Evolutionary conservation across 495 filamentous ascomycete species (phyloP).

Genomic region (Aspergillus asperescens): DNA sequence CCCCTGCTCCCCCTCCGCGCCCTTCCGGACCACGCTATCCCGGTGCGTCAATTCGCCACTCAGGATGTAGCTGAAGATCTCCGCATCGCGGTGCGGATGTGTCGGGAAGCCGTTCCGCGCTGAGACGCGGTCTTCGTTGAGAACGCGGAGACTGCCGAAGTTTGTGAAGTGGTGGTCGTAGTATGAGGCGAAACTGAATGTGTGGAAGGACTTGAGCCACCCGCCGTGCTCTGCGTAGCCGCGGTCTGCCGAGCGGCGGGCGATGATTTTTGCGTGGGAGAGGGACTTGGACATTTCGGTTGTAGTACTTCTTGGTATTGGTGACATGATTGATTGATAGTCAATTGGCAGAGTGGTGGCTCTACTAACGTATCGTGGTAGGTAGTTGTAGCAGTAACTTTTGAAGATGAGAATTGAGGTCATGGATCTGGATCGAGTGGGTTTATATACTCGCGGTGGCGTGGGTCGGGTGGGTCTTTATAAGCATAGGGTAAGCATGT

Average conservation of each 20-base stretch:
- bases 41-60: slow-evolving; percentile 75
- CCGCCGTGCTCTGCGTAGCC: slow-evolving; percentile 73
- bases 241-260: slow-evolving; percentile 54
- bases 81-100: slow-evolving; percentile 73
- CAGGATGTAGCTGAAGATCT: slow-evolving; percentile 81
- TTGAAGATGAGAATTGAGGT: background rate
- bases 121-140: slow-evolving; percentile 78
- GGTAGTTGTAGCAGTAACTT: no score
- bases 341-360: no score
- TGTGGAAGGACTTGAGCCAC: slow-evolving; percentile 82
- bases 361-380: no score
- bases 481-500: slow-evolving; percentile 4
- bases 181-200: slow-evolving; percentile 74
- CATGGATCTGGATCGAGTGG: background rate
- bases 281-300: slow-evolving; percentile 44
- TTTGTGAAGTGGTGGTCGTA: slow-evolving; percentile 56
- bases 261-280: slow-evolving; percentile 56
- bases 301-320: no score
- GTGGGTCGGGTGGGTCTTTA: background rate
- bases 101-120: slow-evolving; percentile 67
- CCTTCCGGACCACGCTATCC: slow-evolving; percentile 64
- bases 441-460: background rate
- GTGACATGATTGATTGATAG: no score
- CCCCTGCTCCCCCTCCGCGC: slow-evolving; percentile 45
- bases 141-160: slow-evolving; percentile 68